Percentiles rank a stretch among this genome's conserved stretches.
These are phyloP conservation scores for Fusarium floridanum DNA, from an alignment of 2,329 filamentous ascomycete genomes.

Conservation along the genomic window DNA sequence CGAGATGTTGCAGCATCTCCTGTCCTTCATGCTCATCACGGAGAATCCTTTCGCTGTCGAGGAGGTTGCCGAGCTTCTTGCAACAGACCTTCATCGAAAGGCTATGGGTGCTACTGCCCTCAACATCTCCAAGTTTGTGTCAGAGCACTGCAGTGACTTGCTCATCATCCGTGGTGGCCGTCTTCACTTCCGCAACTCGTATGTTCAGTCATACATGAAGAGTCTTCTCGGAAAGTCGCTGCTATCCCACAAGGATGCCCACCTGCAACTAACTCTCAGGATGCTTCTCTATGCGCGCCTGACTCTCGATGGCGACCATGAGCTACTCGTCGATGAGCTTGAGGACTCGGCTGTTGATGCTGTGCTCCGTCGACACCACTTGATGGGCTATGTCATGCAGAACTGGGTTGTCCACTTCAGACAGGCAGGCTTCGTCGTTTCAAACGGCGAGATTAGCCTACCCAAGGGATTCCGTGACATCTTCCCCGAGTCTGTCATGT, in stretches of 20 bases:
- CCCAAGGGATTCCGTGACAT: conserved; percentile 51
- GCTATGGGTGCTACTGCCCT: conserved; percentile 6
- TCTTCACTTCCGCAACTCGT: conserved; percentile 54
- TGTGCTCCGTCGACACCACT: conserved; percentile 44
- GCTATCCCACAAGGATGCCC: conserved; percentile 50
- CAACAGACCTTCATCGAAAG: conserved; percentile 42
- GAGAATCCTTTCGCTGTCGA: conserved; percentile 49
- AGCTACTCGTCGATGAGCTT: conserved; percentile 30
- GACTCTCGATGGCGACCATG: conserved; percentile 46
- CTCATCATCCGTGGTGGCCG: conserved; percentile 51
- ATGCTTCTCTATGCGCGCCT: conserved; percentile 53
- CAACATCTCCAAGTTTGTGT: conserved; percentile 36
- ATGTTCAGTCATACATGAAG: conserved; percentile 49
- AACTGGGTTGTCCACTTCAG: conserved; percentile 55
- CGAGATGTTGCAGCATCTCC: conserved; percentile 38
- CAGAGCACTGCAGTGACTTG: conserved; percentile 41
- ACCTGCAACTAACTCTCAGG: conserved; percentile 50
- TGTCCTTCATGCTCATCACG: conserved; percentile 53
- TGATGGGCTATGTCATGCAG: conserved; percentile 52
- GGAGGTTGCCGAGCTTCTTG: conserved; percentile 52
- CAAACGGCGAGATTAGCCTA: conserved; percentile 47
- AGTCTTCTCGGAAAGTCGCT: conserved; percentile 52
- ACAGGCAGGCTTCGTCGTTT: conserved; percentile 48
- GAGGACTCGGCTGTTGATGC: conserved; percentile 42
- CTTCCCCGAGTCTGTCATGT: conserved; percentile 54